Evolutionary conservation across 768 basidiomycete genomes (phyloP), one percentile per base, ranked within the genome.

Genomic region (Podaxis sp.): DNA sequence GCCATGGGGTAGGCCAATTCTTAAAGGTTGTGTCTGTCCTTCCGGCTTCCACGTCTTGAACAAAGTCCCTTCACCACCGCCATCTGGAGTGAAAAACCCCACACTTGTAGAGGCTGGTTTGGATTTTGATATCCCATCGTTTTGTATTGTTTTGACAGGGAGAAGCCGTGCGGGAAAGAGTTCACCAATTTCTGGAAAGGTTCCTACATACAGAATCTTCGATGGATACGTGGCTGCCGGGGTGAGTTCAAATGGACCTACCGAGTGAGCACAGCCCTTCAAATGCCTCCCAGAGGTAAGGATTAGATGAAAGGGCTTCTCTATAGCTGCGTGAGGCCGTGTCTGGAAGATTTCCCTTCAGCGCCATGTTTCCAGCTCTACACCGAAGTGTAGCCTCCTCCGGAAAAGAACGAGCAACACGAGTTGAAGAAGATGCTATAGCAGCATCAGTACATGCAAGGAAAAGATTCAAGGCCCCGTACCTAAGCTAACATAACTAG

Each of bases 281-380:
- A 67, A 94, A 90, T 4, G 94, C 94, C 71, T 97, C 94, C 93
- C 93, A 96, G 57, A 95, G 74, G 70, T 91, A 82, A 35, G 92
- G 91, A 69, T 93, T 88, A 50, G 86, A 70, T 13, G 77, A 71
- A 62, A 97, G 77, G 27, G 93, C 90, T 61, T 86, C 82, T 50
- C 80, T 79, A 71, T 89, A 95, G 68, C 86, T 88, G 57, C 74
- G 68, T 25, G 80, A 76, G n/a, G 94, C 94, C 65, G 84, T 82
- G 57, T 89, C 87, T 2, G 82, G 82, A 61, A 90, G 80, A 71
- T 93, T 92, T 52, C 89, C 91, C 72, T 88, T 91, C 69, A 87
- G 67, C 35, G 93, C 91, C 72, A 87, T 83, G 40, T 76, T 81
- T 44, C 93, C 94, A 51, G 90, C 82, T 67, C 86, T 82, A 80